Base-by-base conservation (phyloP, 345 rosid species). In the Cardamine occulta region DNA sequence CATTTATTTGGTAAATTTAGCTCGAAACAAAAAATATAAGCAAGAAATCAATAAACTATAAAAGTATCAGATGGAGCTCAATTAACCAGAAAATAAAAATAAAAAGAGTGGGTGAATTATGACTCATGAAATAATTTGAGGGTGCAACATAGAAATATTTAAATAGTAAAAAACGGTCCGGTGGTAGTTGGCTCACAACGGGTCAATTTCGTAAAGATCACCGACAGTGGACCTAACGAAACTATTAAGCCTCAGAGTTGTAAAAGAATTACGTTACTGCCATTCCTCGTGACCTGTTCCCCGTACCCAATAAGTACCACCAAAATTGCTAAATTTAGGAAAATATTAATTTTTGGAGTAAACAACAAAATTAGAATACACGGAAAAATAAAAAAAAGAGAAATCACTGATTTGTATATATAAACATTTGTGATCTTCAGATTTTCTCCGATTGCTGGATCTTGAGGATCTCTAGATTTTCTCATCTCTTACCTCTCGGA, bases 231-330 rank as follows among this genome's bases (percentile, higher is more conserved):
- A 66, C 58, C 64, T 66, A 72, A 58, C 54, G 0, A 15, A 49
- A 49, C 4, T 3, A 67, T 2, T n/a, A 59, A 61, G 59, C 45
- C 81, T 34, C n/a, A 53, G 15, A 34, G 60, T 52, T 53, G 14
- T 5, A 0, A 0, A 0, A 1, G 0, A 29, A 66, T 44, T 52
- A 79, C 81, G 44, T 73, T 2, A 49, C 0, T 65, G 31, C 69
- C 74, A 73, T 52, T 2, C 1, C 56, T 58, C 80, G 77, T 78
- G 81, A 72, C 64, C 65, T 53, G 70, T 67, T 60, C 12, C 60
- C 12, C 74, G 81, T 78, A 72, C 74, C 63, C 77, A 52, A 51
- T 73, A 59, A 60, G 81, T 78, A 78, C 81, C 78, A 66, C 78
- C 45, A 73, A 78, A 78, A 66, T 78, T 78, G 21, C 77, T 78